Percentiles rank a stretch among this genome's conserved stretches.
Evolutionary conservation across 1,139 yeast species (phyloP).

Genomic region (Candida tropicalis): DNA sequence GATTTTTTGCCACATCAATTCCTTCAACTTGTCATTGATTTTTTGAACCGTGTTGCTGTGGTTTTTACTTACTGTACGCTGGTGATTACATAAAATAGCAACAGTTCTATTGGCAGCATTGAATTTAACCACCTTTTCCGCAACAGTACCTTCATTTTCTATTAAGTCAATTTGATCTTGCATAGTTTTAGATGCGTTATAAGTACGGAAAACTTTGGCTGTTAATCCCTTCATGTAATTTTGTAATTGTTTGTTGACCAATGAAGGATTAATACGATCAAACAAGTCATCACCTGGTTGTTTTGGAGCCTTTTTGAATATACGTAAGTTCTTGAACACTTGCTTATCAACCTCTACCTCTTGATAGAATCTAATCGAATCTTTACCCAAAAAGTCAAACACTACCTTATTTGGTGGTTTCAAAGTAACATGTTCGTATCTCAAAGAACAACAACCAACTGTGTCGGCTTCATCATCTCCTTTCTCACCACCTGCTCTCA

Average conservation of each 20-base stretch:
- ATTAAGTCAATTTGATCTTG: constrained; percentile 89
- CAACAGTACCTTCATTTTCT: constrained; percentile 80
- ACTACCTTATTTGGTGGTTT: constrained; percentile 85
- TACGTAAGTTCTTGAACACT: constrained; percentile 83
- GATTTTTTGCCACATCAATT: constrained; percentile 81
- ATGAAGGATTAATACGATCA: constrained; percentile 83
- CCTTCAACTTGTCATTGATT: constrained; percentile 74
- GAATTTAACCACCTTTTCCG: constrained; percentile 83
- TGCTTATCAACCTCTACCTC: constrained; percentile 89
- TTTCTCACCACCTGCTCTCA: constrained; percentile 98
- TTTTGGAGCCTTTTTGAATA: constrained; percentile 87
- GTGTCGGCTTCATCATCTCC: constrained; percentile 98
- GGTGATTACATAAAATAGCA: constrained; percentile 96
- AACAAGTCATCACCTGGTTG: constrained; percentile 90
- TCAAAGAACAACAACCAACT: constrained; percentile 93
- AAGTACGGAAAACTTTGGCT: constrained; percentile 97
- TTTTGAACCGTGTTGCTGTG: constrained; percentile 82
- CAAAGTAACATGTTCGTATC: constrained; percentile 86
- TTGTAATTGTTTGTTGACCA: constrained; percentile 84
- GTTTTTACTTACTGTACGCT: constrained; percentile 84
- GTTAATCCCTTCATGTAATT: constrained; percentile 91
- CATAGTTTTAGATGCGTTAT: constrained; percentile 95
- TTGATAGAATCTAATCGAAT: constrained; percentile 88
- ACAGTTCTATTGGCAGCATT: constrained; percentile 96
- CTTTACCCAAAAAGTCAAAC: constrained; percentile 96